Evolutionary conservation across 139 green algal species (phyloP).

Genomic region (Volvox reticuliferus): DNA sequence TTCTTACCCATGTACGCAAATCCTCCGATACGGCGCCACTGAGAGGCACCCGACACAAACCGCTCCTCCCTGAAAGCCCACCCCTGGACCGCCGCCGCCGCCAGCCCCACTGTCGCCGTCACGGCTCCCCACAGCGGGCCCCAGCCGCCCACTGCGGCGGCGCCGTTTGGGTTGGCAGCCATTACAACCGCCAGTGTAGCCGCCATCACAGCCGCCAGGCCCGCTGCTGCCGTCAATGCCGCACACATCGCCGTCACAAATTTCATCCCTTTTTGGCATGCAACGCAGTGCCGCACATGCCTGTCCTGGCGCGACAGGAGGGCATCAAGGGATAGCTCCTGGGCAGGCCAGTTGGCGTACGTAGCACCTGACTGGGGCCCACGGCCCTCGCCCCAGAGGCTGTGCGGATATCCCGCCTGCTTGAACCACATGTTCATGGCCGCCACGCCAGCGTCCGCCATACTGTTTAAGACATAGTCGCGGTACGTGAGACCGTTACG

Average conservation of each 20-base stretch:
- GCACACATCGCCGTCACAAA: slow-evolving; percentile 18
- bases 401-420: slow-evolving; percentile 36
- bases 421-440: slow-evolving; percentile 49
- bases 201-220: background rate
- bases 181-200: background rate
- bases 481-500: slow-evolving; percentile 17
- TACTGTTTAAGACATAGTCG: slow-evolving; percentile 42
- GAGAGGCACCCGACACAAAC: background rate
- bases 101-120: background rate
- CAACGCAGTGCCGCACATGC: slow-evolving; percentile 45
- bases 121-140: background rate
- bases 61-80: slow-evolving; percentile 24
- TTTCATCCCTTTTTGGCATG: slow-evolving; percentile 46
- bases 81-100: background rate
- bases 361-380: background rate
- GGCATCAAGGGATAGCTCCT: background rate
- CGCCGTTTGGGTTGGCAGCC: background rate
- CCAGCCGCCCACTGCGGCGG: slow-evolving; percentile 25
- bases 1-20: background rate
- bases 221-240: slow-evolving; percentile 10
- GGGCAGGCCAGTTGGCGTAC: background rate
- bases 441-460: slow-evolving; percentile 47
- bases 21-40: slow-evolving; percentile 11
- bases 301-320: slow-evolving; percentile 23
- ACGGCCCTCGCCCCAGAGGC: slow-evolving; percentile 41